Evolutionary conservation across 345 rosid genomes (phyloP).

Genomic region (Draba incana): DNA sequence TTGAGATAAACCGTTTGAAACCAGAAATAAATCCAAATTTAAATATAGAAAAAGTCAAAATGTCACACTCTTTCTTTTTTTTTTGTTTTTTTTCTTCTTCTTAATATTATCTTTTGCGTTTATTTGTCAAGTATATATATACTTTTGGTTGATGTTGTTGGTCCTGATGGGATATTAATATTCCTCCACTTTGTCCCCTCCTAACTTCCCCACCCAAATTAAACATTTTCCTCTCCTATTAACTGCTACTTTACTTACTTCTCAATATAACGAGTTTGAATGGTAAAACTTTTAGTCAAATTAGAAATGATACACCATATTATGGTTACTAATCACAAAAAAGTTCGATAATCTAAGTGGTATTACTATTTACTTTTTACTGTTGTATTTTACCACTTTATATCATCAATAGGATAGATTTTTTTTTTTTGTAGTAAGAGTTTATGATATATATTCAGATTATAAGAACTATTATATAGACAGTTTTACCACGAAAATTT

Average conservation of each 20-base stretch:
- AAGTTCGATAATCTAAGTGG: too few species aligned
- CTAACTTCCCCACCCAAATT: slow-evolving; percentile 42
- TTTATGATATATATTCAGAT: too few species aligned
- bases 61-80: slow-evolving; percentile 35
- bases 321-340: too few species aligned
- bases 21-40: slow-evolving; percentile 29
- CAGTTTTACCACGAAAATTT: too few species aligned
- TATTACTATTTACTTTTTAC: too few species aligned
- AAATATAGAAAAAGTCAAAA: slow-evolving; percentile 38
- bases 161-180: slow-evolving; percentile 79
- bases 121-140: slow-evolving; percentile 41
- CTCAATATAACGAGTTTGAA: slow-evolving; percentile 13
- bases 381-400: too few species aligned
- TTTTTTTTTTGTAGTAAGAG: too few species aligned
- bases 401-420: too few species aligned
- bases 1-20: slow-evolving; percentile 24
- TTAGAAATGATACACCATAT: too few species aligned
- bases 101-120: slow-evolving; percentile 19
- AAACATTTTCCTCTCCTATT: slow-evolving; percentile 24
- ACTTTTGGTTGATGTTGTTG: slow-evolving; percentile 52
- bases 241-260: slow-evolving; percentile 26
- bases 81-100: slow-evolving; percentile 8
- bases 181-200: slow-evolving; percentile 96
- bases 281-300: too few species aligned
- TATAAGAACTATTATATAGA: too few species aligned